Base-by-base conservation (phyloP, 805 yeast genomes). In the Cyberlindnera euphorbiiphila region DNA sequence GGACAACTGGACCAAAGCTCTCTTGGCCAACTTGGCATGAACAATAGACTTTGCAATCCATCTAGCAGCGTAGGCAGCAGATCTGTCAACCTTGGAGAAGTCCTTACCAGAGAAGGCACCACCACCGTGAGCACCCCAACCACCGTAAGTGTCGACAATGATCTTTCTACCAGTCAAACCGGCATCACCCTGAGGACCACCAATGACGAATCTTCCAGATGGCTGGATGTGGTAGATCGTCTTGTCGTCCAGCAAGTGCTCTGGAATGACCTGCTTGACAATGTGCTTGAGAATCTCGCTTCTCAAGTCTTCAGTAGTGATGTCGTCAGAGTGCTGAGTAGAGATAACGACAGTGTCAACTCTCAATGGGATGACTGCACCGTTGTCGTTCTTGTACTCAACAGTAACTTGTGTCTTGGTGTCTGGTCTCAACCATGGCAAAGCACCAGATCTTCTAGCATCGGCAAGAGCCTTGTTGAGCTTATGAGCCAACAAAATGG, bases 111-210 rank as follows among this genome's bases (percentile, higher is more conserved):
- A 85, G 88, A 93, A 93, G 51, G 98, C 98, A 78, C 98, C 98
- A 78, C 98, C 98, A 73, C 98, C 98, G 78, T 93, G 98, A 62
- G 98, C 98, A 72, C 98, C 97, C 94, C 98, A 94, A 62, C 98
- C 98, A 76, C 98, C 98, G 74, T 93, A 93, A 51, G 98, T 95
- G 71, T 93, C 98, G 65, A 93, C 98, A 61, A 93, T 93, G 69
- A 93, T 93, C 78, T 93, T 93, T 76, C 98, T 87, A 69, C 98
- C 98, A 55, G 98, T 93, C 64, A 93, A 75, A 77, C 98, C 98
- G 53, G 98, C 98, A 67, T 93, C 98, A 80, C 98, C 98, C 73
- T 93, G 98, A 56, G 98, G 98, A 68, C 98, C 98, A 74, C 98
- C 98, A 64, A 93, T 93, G 60, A 93, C 96, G 80, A 93, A 93